Base-by-base conservation (phyloP, 176 grass and related monocot species). In the Triticum dicoccoides region DNA sequence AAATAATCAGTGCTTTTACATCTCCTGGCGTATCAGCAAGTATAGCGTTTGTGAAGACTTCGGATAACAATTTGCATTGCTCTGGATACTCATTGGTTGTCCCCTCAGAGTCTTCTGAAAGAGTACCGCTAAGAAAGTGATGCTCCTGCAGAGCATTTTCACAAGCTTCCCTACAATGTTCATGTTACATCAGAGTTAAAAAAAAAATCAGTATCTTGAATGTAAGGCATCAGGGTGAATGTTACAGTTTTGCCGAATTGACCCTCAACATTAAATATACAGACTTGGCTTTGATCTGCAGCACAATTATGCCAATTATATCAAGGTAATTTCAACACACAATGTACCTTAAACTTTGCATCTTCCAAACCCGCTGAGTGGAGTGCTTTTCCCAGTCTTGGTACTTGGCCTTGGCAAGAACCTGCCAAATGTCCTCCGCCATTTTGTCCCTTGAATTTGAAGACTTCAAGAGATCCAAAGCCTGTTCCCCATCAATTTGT, bases 341-440 rank as follows among this genome's bases (percentile, higher is more conserved):
- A 49, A 58, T 73, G 10, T 90, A 98, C 95, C 93, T 98, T 77
- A 98, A 66, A 76, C 41, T 93, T 67, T 92, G 91, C 73, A 95
- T 76, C 80, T 69, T 95, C 73, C 87, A 98, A 66, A 88, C 67
- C 20, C 62, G 77, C 77, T 92, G 42, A 38, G 77, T 91, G 65
- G 95, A 95, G 61, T 88, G 83, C 34, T 83, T 84, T 83, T 95
- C 95, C 95, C 95, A 95, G 62, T 95, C 82, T 18, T 75, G 56
- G 54, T 95, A 95, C 39, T 98, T 98, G 17, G 95, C 95, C 87
- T 98, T 90, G 3, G 87, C 77, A 83, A 98, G 91, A 77, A 86
- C 72, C 77, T 93, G 83, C 92, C 91, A 98, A 29, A 98, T 80
- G 80, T 95, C 95, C 47, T 98, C 85, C 3, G 61, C 77, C 85